phyloP scores from a whole-genome alignment of 2,329 filamentous ascomycete species.

The Aspergillus luchuensis region DNA sequence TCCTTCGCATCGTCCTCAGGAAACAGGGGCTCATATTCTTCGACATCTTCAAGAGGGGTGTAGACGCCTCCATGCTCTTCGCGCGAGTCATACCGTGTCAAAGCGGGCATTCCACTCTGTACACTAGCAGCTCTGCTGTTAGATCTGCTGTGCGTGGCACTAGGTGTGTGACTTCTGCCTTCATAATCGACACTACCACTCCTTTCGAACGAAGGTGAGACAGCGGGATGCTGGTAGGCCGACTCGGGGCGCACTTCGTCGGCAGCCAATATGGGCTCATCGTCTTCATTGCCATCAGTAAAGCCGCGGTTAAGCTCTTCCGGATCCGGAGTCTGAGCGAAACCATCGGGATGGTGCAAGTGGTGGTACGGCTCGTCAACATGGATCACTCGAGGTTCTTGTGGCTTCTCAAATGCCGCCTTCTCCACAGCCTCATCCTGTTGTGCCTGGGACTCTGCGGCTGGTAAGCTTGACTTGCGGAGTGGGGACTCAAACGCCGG shows the following conservation, averaged over 20 bases:
- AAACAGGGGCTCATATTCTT: slow-evolving; percentile 95
- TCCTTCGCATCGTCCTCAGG: slow-evolving; percentile 71
- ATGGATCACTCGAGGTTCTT: slow-evolving; percentile 62
- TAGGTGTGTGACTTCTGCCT: slow-evolving; percentile 54
- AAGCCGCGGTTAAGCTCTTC: slow-evolving; percentile 51
- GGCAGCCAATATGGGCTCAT: slow-evolving; percentile 80
- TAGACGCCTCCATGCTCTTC: slow-evolving; percentile 55
- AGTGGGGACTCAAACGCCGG: slow-evolving; percentile 54
- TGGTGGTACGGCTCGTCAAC: slow-evolving; percentile 66
- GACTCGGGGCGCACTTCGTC: slow-evolving; percentile 76
- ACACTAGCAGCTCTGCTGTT: slow-evolving; percentile 66
- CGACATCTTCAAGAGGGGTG: slow-evolving; percentile 80
- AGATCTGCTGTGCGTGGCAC: slow-evolving; percentile 63
- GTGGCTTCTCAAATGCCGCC: slow-evolving; percentile 14
- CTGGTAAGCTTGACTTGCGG: slow-evolving; percentile 53
- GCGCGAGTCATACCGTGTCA: slow-evolving; percentile 58
- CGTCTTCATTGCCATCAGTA: slow-evolving; percentile 59
- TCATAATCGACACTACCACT: slow-evolving; percentile 60
- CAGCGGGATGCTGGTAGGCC: slow-evolving; percentile 74
- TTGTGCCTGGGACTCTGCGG: slow-evolving; percentile 48
- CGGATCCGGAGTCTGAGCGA: slow-evolving; percentile 51
- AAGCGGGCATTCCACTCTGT: slow-evolving; percentile 57
- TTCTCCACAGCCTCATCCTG: slow-evolving; percentile 1
- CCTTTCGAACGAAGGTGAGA: slow-evolving; percentile 71
- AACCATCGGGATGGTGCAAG: slow-evolving; percentile 50